Base-by-base conservation (phyloP, 2,329 filamentous ascomycete species). In the Ceratocystis eucalypticola region DNA sequence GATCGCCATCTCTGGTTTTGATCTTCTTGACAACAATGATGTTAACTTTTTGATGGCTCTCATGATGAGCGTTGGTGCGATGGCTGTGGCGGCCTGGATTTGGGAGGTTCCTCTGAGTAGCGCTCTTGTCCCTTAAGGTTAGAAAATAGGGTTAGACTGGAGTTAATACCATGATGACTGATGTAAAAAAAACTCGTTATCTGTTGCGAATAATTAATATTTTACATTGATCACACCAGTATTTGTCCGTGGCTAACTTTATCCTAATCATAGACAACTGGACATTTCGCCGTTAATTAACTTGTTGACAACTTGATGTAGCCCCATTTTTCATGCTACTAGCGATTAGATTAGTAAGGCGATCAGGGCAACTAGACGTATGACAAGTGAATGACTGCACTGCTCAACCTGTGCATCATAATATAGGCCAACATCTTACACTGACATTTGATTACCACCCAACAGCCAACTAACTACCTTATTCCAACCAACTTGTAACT, bases 21-120 rank as follows among this genome's bases (percentile, higher is more conserved):
- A 96, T 73, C 74, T 95, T 69, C 78, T 99, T 67, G 91, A 96
- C 75, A 99, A 99, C 75, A 99, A 99, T 75, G 88, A 89, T 65
- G 91, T 99, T 71, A 99, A 99, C 75, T 84, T 96, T 67, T 75
- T 93, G 66, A 97, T 96, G 93, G 92, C 93, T 0, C 80, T 84
- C 15, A 80, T 80, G 3, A 92, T 96, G 83, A 96, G 89, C 73
- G 70, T 91, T 20, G 84, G 87, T 3, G 88, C 86, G 3, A 95
- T 97, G 84, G 78, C 77, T 0, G 75, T 84, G 44, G 85, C 82
- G 37, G 76, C 80, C 57, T 84, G 80, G 82, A 80, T 82, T 68
- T 88, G 85, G 84, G 78, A 76, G 3, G 72, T 86, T 28, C 80
- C 83, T 5, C 72, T 84, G 15, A 71, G 75, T 65, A 78, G 73